phyloP scores from a whole-genome alignment of 169 alveolate genomes.

The Plasmodium sp. region DNA sequence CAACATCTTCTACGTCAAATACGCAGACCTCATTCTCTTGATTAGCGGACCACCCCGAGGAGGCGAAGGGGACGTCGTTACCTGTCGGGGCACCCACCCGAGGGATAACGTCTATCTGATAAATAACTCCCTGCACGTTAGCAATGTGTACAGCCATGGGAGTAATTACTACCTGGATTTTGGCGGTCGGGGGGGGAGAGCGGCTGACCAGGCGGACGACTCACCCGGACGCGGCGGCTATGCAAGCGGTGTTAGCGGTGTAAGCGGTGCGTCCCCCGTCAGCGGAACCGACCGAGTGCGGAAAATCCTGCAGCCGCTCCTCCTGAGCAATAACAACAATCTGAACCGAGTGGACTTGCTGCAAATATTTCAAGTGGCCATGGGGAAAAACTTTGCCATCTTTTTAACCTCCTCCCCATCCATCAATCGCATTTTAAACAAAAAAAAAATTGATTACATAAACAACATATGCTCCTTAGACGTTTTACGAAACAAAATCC shows the following conservation, averaged over 20 bases:
- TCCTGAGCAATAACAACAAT: background rate
- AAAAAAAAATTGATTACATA: constrained; percentile 58
- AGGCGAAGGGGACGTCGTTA: background rate
- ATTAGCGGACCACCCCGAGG: background rate
- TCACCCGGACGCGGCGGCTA: background rate
- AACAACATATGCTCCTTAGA: constrained; percentile 44
- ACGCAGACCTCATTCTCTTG: constrained; percentile 10
- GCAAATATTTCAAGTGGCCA: constrained; percentile 40
- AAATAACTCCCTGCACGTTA: background rate
- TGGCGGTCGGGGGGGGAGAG: background rate
- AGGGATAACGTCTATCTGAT: background rate
- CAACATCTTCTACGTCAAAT: constrained; percentile 49
- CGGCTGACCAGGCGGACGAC: background rate
- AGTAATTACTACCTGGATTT: background rate
- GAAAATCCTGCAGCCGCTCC: constrained; percentile 31
- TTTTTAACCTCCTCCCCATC: constrained; percentile 64
- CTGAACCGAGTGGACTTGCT: background rate
- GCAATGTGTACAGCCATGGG: background rate
- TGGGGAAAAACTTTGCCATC: constrained; percentile 48
- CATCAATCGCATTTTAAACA: constrained; percentile 41
- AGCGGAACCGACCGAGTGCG: background rate
- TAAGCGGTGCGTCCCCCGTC: background rate
- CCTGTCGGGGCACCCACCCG: background rate
- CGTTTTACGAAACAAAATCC: constrained; percentile 28
- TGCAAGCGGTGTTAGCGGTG: background rate